These are phyloP conservation scores for Aspergillus sp. DNA, from an alignment of 2,329 filamentous ascomycete species.

Conservation along the genomic window DNA sequence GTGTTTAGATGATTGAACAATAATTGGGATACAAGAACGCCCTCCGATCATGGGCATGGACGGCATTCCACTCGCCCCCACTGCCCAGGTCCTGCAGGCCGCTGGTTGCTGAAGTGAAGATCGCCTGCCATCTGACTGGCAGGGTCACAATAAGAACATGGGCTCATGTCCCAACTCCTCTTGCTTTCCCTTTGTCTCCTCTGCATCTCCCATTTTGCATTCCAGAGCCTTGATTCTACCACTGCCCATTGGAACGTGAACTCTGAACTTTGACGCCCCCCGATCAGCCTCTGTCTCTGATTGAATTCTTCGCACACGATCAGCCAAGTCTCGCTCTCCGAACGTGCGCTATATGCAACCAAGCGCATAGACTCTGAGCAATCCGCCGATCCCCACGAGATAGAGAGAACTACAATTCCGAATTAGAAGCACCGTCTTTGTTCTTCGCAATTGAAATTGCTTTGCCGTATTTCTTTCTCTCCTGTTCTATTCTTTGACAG, in stretches of 20 bases:
- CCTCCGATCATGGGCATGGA: background rate
- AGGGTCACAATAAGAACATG: conserved; percentile 6
- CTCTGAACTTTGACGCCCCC: background rate
- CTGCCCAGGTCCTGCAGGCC: background rate
- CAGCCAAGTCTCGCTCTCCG: background rate
- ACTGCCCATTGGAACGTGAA: background rate
- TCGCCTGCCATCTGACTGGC: conserved; percentile 14
- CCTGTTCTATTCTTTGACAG: background rate
- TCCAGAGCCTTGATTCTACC: background rate
- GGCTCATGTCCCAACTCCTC: conserved; percentile 1
- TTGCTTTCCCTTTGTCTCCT: background rate
- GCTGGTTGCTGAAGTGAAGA: background rate
- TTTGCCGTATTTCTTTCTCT: background rate
- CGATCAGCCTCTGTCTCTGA: background rate
- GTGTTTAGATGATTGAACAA: too few relatives aligned
- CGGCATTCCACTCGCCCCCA: conserved; percentile 8
- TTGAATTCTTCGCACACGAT: background rate
- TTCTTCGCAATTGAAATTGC: background rate
- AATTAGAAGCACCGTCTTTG: background rate
- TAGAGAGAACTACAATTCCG: background rate
- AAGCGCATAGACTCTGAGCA: background rate
- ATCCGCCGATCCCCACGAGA: background rate
- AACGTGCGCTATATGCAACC: background rate
- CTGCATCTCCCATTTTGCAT: background rate
- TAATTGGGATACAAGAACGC: background rate